phyloP scores from a whole-genome alignment of 2,329 filamentous ascomycete species.

The Chaetomium globosum region DNA sequence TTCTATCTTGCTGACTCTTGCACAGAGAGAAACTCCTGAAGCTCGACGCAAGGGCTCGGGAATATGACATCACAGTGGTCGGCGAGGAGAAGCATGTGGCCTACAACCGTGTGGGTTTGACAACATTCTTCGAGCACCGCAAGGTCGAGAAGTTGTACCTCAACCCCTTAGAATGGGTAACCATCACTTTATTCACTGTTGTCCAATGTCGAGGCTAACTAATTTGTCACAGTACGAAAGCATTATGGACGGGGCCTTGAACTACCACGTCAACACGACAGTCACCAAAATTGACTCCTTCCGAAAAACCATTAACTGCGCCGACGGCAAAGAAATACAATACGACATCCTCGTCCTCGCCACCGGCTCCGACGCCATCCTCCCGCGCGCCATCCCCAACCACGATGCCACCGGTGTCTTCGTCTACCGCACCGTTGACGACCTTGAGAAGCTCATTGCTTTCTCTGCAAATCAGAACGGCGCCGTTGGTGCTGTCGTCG shows the following conservation, averaged over 20 bases:
- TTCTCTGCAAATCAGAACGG: constrained; percentile 70
- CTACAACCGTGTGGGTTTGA: constrained; percentile 88
- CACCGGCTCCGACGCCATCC: constrained; percentile 81
- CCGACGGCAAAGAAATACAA: constrained; percentile 66
- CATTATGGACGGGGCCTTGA: constrained; percentile 67
- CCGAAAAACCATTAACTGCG: constrained; percentile 69
- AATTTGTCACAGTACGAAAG: constrained; percentile 61
- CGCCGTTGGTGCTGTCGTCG: constrained; percentile 74
- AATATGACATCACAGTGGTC: constrained; percentile 82
- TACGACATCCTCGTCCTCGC: constrained; percentile 85
- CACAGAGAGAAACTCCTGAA: constrained; percentile 84
- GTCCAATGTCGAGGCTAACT: background rate
- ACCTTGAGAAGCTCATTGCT: constrained; percentile 74
- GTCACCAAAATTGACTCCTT: constrained; percentile 68
- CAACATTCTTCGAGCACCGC: constrained; percentile 84
- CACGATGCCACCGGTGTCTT: constrained; percentile 82
- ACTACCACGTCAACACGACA: constrained; percentile 71
- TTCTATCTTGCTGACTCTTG: background rate
- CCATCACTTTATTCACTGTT: constrained; percentile 29
- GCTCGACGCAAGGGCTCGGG: constrained; percentile 71
- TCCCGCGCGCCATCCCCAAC: constrained; percentile 71
- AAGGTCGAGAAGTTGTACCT: constrained; percentile 86
- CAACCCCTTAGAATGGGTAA: constrained; percentile 80
- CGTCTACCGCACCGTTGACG: constrained; percentile 83
- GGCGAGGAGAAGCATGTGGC: constrained; percentile 86